Conservation (phyloP, 148 eudicot species). For the Arctostaphylos glauca region DNA sequence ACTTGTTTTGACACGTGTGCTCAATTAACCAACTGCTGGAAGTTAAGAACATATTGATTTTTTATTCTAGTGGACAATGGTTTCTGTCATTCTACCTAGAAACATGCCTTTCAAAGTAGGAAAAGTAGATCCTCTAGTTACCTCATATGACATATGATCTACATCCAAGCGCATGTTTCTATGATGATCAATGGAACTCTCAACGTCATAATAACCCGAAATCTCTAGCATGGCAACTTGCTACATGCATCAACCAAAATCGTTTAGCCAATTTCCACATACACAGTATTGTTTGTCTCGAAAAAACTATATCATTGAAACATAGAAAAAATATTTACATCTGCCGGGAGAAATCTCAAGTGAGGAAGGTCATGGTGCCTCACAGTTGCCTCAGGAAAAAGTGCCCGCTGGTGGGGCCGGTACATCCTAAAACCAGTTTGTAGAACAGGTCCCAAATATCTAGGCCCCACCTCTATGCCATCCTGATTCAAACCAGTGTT, state of each 20-base stretch:
- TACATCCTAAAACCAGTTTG: slow-evolving; percentile 62
- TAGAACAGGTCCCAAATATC: slow-evolving; percentile 34
- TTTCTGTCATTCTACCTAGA: neutral
- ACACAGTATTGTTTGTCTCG: neutral
- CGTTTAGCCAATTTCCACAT: neutral
- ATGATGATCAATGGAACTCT: slow-evolving; percentile 58
- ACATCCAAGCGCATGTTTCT: slow-evolving; percentile 92
- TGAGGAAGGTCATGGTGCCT: slow-evolving; percentile 68
- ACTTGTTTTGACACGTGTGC: neutral
- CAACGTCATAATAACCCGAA: slow-evolving; percentile 60
- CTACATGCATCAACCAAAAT: slow-evolving; percentile 33
- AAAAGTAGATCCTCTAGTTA: slow-evolving; percentile 26
- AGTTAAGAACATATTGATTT: neutral
- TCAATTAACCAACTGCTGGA: neutral
- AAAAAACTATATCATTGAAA: neutral
- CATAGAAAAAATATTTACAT: slow-evolving; percentile 42
- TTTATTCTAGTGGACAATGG: neutral
- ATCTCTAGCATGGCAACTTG: slow-evolving; percentile 73
- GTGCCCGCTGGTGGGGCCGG: slow-evolving; percentile 56
- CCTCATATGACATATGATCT: slow-evolving; percentile 98
- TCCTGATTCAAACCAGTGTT: slow-evolving; percentile 34
- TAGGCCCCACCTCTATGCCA: slow-evolving; percentile 38
- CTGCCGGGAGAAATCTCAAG: slow-evolving; percentile 61
- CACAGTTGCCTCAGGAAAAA: slow-evolving; percentile 42
- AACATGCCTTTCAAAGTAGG: neutral